A percentile compares a stretch with the other conserved stretches of the same genome.
Conservation (phyloP, 2,329 filamentous ascomycete genomes). For the Penicillium sp. region DNA sequence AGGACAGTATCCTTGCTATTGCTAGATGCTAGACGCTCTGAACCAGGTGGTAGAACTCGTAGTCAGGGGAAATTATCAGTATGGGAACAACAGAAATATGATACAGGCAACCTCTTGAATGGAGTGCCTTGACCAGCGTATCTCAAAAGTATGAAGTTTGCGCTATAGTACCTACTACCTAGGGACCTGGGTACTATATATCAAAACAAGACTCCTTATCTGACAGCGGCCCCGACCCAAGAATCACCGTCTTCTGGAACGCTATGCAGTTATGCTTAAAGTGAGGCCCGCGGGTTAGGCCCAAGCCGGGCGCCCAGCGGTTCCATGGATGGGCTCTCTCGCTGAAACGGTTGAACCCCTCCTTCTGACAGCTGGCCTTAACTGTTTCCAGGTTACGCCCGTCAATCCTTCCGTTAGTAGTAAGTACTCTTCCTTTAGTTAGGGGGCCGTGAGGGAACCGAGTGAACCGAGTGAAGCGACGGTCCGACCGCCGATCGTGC, state of each 20-base stretch:
- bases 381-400: background rate
- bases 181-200: no score
- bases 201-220: background rate
- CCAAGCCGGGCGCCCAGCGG: background rate
- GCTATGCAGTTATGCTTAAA: slow-evolving; percentile 30
- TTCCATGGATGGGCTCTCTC: slow-evolving; percentile 19
- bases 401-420: background rate
- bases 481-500: slow-evolving; percentile 18
- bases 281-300: slow-evolving; percentile 13
- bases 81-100: background rate
- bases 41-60: background rate
- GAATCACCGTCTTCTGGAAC: slow-evolving; percentile 20
- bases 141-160: no score
- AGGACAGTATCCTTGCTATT: no score
- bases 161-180: no score
- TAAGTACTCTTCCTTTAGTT: no score
- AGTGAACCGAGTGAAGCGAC: background rate
- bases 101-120: background rate
- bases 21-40: no score
- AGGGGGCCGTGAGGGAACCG: background rate
- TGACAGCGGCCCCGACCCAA: slow-evolving; percentile 23
- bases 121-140: no score
- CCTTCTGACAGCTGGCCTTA: slow-evolving; percentile 6
- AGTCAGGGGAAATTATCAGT: background rate
- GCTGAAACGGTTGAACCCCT: background rate